These are phyloP conservation scores for Lasiosphaeris hirsuta DNA, from an alignment of 495 filamentous ascomycete genomes.

Conservation along the genomic window DNA sequence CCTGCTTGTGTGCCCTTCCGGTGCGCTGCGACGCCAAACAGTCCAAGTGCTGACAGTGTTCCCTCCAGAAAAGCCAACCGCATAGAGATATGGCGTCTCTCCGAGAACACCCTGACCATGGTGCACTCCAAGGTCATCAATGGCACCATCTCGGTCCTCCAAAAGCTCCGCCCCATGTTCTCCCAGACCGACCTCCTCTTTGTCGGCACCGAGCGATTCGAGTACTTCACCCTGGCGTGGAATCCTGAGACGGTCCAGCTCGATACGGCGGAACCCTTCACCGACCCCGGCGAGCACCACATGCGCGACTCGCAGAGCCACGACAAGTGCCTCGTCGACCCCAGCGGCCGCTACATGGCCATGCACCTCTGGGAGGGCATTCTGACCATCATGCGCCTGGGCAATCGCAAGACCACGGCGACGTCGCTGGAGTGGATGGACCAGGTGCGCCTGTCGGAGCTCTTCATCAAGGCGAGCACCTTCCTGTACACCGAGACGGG, in stretches of 20 bases:
- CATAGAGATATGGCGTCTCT: slow-evolving; percentile 73
- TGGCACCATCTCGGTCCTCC: slow-evolving; percentile 81
- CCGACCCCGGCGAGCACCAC: slow-evolving; percentile 71
- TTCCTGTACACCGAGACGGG: slow-evolving; percentile 75
- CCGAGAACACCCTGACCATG: slow-evolving; percentile 39
- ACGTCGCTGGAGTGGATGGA: slow-evolving; percentile 64
- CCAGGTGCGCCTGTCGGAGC: slow-evolving; percentile 74
- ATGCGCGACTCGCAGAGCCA: slow-evolving; percentile 73
- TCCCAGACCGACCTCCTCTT: slow-evolving; percentile 83
- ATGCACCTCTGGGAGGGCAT: slow-evolving; percentile 88
- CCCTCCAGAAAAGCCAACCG: slow-evolving; percentile 80
- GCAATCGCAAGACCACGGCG: slow-evolving; percentile 51
- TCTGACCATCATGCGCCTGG: slow-evolving; percentile 63
- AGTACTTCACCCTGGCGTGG: slow-evolving; percentile 89
- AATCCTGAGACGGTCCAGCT: slow-evolving; percentile 59
- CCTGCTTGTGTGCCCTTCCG: not conserved
- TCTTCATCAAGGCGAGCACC: slow-evolving; percentile 76
- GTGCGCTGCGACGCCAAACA: not conserved
- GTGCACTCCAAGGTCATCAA: slow-evolving; percentile 66
- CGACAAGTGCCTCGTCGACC: slow-evolving; percentile 78
- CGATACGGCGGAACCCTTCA: slow-evolving; percentile 63
- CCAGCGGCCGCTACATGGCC: slow-evolving; percentile 74
- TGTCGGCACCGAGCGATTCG: slow-evolving; percentile 82
- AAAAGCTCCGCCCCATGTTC: slow-evolving; percentile 71
- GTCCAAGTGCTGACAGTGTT: slow-evolving; percentile 6